These are phyloP conservation scores for Marasmius tenuissimus DNA, from an alignment of 1,284 basidiomycete species.

Conservation along the genomic window DNA sequence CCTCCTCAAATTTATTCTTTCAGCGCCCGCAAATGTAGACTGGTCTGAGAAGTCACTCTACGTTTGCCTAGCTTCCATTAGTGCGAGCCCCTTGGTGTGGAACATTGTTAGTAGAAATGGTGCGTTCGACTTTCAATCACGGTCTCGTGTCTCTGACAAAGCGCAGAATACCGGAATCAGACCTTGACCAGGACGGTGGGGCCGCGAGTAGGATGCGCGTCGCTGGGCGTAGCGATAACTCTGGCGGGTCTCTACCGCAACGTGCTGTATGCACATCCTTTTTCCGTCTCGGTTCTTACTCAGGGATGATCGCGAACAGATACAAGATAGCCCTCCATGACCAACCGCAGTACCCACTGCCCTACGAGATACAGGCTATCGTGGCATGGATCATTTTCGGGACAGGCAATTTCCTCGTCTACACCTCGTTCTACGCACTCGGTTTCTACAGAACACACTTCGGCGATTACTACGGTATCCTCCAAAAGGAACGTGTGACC, in stretches of 20 bases:
- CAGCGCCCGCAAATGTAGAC: constrained; percentile 8
- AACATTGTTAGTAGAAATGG: constrained; percentile 15
- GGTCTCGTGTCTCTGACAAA: not conserved
- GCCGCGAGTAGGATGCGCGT: constrained; percentile 3
- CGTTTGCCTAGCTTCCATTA: constrained; percentile 8
- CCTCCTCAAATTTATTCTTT: not conserved
- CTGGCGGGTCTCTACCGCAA: constrained; percentile 14
- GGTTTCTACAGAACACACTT: constrained; percentile 16
- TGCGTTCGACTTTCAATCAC: not conserved
- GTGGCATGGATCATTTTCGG: constrained; percentile 10
- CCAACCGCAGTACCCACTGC: constrained; percentile 38
- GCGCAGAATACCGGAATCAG: not conserved
- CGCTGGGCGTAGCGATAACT: constrained; percentile 8
- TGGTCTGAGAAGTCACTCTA: constrained; percentile 11
- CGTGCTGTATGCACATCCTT: constrained; percentile 3
- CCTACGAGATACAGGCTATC: constrained; percentile 24
- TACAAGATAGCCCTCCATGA: constrained; percentile 36
- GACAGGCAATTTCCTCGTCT: constrained; percentile 12
- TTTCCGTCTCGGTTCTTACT: not conserved
- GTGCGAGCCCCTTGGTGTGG: constrained; percentile 11
- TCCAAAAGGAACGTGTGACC: constrained; percentile 3
- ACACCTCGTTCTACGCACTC: constrained; percentile 4
- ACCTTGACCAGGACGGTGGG: constrained; percentile 13
- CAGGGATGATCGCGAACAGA: not conserved
- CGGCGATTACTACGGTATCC: constrained; percentile 16